These are phyloP conservation scores for Xylaria sp. DNA, from an alignment of 2,329 filamentous ascomycete genomes.

Conservation along the genomic window DNA sequence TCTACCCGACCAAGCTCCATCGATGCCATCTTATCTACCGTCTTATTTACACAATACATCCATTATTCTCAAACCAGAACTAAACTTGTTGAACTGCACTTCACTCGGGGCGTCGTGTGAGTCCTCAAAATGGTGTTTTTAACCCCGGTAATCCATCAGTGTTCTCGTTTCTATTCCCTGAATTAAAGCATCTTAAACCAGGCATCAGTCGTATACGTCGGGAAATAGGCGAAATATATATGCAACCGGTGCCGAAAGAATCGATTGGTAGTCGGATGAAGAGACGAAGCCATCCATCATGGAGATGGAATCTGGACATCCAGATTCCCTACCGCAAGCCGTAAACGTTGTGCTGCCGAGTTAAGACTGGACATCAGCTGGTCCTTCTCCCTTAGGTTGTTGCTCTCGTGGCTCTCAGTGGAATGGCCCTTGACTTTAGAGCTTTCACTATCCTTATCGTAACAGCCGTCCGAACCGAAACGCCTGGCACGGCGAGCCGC, in stretches of 20 bases:
- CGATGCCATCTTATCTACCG: background rate
- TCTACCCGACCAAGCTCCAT: background rate
- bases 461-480: slow-evolving; percentile 11
- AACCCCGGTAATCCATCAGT: too few species aligned
- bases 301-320: too few species aligned
- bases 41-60: background rate
- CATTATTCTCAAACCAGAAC: background rate
- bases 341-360: too few species aligned
- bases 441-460: background rate
- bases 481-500: background rate
- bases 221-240: too few species aligned
- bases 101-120: background rate
- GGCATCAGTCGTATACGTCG: too few species aligned
- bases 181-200: too few species aligned
- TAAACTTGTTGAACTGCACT: background rate
- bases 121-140: too few species aligned
- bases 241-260: too few species aligned
- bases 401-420: background rate
- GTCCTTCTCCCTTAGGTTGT: background rate
- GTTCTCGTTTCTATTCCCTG: too few species aligned
- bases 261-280: too few species aligned
- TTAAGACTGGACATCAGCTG: background rate
- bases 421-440: background rate
- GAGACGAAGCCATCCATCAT: too few species aligned
- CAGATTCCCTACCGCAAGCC: too few species aligned